Conservation (phyloP, 2,329 filamentous ascomycete species). For the Scytalidium lignicola region DNA sequence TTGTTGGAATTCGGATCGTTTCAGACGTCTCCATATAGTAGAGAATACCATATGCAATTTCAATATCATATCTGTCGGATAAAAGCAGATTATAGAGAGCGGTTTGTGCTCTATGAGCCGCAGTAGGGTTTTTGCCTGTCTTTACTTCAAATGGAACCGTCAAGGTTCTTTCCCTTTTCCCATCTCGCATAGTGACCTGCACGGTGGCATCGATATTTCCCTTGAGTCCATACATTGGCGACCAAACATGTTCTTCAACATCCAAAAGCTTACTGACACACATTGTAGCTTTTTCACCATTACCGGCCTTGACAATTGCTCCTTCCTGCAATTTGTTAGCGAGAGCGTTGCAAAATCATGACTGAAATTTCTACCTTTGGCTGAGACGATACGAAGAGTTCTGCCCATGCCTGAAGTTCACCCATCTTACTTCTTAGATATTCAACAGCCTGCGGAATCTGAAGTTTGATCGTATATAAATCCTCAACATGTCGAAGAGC, state of each 20-base stretch:
- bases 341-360: slow-evolving; percentile 1
- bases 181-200: slow-evolving; percentile 75
- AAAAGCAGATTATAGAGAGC: slow-evolving; percentile 88
- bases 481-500: slow-evolving; percentile 80
- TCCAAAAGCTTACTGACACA: slow-evolving; percentile 91
- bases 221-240: slow-evolving; percentile 93
- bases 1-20: slow-evolving; percentile 76
- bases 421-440: slow-evolving; percentile 80
- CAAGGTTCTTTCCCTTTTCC: slow-evolving; percentile 59
- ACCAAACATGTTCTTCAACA: slow-evolving; percentile 98
- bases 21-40: slow-evolving; percentile 94
- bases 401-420: slow-evolving; percentile 78
- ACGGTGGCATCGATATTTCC: slow-evolving; percentile 97
- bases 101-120: slow-evolving; percentile 86
- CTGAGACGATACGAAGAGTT: slow-evolving; percentile 66
- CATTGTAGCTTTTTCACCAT: slow-evolving; percentile 71
- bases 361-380: slow-evolving; percentile 50
- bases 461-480: slow-evolving; percentile 80
- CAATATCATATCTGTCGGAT: slow-evolving; percentile 90
- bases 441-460: slow-evolving; percentile 65
- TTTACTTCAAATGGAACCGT: slow-evolving; percentile 95
- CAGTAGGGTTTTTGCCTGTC: slow-evolving; percentile 79
- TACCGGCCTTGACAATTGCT: slow-evolving; percentile 73
- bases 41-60: slow-evolving; percentile 82
- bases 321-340: slow-evolving; percentile 42